Base-by-base conservation (phyloP, 257 asterid genomes). In the Paulownia fortunei region DNA sequence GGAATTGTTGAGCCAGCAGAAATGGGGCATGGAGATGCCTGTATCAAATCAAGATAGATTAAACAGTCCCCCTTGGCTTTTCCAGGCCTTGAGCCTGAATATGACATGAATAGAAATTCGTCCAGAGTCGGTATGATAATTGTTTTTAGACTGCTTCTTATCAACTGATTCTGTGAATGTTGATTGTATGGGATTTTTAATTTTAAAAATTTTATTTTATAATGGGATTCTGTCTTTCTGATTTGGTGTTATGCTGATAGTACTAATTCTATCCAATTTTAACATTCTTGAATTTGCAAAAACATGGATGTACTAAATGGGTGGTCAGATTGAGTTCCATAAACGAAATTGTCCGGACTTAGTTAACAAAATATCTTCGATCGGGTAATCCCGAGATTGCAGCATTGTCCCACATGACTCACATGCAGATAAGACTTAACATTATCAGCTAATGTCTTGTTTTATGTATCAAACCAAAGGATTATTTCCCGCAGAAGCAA, bases 51-150 rank as follows among this genome's bases (percentile, higher is more conserved):
- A 89, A 71, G 94, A 86, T 76, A 86, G 89, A 68, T 77, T 86
- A 70, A 87, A 56, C 37, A 79, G 87, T 79, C 89, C 97, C 8
- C 97, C 97, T 41, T 91, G 99, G 97, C 82, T 87, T 77, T 90
- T 92, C 54, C 96, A 89, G 77, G 97, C 89, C 55, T 86, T 89
- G 55, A 90, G 92, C 84, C 82, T 92, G 30, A 89, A 90, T 36
- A 87, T 89, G 81, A 90, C 92, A 37, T 91, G 86, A 85, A 42
- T 21, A 34, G 16, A 26, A 42, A 37, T 30, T 73, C 24, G 15
- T 63, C 51, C 52, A 6, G 27, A 54, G 30, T 72, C 44, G 55
- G 59, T 67, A 19, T 64, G 34, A 46, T 46, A 23, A 63, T 13
- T 61, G 32, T 46, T 41, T 69, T 64, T 44, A 21, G 46, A 4